These are phyloP conservation scores for Trichosporon asahii DNA, from an alignment of 1,284 basidiomycete species.

Conservation along the genomic window DNA sequence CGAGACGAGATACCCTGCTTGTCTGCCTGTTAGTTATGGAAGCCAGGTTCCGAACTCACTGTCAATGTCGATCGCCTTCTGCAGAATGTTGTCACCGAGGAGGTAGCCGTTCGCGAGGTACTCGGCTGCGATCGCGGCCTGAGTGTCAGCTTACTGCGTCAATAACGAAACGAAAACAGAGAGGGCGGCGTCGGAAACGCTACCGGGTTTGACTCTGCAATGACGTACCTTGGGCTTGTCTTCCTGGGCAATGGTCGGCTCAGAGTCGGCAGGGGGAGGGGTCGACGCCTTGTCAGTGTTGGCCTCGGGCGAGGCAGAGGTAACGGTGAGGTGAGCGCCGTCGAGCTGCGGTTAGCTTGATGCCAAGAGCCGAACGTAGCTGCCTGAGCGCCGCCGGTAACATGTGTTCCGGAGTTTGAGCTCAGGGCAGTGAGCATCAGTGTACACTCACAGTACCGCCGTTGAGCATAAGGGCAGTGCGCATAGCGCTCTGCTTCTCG, in stretches of 20 bases:
- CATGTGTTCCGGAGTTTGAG: neutral
- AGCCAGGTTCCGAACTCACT: too few relatives aligned
- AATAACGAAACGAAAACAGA: neutral
- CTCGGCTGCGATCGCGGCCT: constrained; percentile 70
- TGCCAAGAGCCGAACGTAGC: too few relatives aligned
- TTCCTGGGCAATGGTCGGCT: constrained; percentile 48
- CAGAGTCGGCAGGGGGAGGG: constrained; percentile 37
- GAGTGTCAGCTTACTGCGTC: constrained; percentile 15
- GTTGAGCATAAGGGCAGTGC: constrained; percentile 52
- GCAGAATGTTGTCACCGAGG: constrained; percentile 72
- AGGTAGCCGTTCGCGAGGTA: constrained; percentile 77
- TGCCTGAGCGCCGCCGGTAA: neutral
- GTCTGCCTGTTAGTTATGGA: constrained; percentile 51
- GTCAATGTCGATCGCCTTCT: constrained; percentile 83
- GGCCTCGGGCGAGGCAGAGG: constrained; percentile 41
- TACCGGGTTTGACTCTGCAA: neutral
- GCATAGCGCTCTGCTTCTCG: constrained; percentile 52
- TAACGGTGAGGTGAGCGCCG: constrained; percentile 53
- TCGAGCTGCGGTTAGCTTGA: constrained; percentile 40
- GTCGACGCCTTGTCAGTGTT: constrained; percentile 39
- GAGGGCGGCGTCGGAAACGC: neutral
- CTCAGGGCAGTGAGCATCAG: neutral
- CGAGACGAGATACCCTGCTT: constrained; percentile 80
- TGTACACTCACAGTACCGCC: constrained; percentile 48
- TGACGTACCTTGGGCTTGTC: constrained; percentile 52